These are phyloP conservation scores for Ceriops decandra DNA, from an alignment of 345 rosid genomes.

Conservation along the genomic window DNA sequence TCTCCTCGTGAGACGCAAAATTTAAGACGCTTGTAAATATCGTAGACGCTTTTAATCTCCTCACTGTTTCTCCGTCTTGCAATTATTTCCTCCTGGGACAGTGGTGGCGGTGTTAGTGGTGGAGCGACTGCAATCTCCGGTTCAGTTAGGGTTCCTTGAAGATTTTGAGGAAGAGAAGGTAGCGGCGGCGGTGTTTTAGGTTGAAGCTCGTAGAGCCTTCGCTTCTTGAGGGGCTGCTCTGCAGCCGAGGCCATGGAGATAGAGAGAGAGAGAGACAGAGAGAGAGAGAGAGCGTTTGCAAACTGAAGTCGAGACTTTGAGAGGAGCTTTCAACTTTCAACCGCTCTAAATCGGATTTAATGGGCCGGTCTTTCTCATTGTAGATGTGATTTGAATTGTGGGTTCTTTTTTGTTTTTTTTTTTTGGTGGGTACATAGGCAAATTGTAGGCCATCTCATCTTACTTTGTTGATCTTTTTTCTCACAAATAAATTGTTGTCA, in stretches of 20 bases:
- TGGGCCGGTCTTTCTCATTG: no score
- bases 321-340: no score
- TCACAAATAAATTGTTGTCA: no score
- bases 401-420: no score
- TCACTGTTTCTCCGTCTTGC: constrained; percentile 66
- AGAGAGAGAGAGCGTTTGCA: neutral
- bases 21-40: constrained; percentile 68
- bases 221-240: constrained; percentile 93
- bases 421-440: no score
- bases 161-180: constrained; percentile 15
- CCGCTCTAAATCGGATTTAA: no score
- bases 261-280: neutral
- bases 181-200: constrained; percentile 25
- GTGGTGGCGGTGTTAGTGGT: constrained; percentile 51
- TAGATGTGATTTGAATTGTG: no score
- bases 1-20: constrained; percentile 60
- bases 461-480: no score
- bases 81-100: constrained; percentile 65
- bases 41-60: constrained; percentile 77
- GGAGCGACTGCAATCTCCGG: constrained; percentile 27
- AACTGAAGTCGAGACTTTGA: neutral
- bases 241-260: constrained; percentile 33
- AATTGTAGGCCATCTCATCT: no score
- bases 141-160: constrained; percentile 16
- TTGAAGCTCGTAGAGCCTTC: constrained; percentile 60